These are phyloP conservation scores for Kitagawia praeruptora DNA, from an alignment of 129 eudicot genomes.

Conservation along the genomic window DNA sequence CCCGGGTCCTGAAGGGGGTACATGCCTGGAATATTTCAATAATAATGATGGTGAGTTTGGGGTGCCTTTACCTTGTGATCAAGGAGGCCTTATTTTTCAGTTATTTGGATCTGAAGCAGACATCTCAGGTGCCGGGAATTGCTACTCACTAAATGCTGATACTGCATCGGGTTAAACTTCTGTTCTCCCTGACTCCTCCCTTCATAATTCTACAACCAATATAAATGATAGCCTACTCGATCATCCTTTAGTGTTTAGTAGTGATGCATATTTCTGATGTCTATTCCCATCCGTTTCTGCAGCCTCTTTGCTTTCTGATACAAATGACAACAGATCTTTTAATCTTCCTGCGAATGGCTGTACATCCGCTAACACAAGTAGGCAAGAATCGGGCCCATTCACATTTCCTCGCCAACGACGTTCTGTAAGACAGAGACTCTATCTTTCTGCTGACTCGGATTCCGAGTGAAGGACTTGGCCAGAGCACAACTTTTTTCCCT, in stretches of 20 bases:
- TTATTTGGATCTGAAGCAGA: constrained; percentile 8
- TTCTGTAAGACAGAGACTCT: constrained; percentile 37
- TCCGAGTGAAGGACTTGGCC: constrained; percentile 29
- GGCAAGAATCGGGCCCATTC: constrained; percentile 50
- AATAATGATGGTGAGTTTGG: constrained; percentile 7
- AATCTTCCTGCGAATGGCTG: constrained; percentile 30
- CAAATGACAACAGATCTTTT: constrained; percentile 15
- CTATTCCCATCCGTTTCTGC: constrained; percentile 21
- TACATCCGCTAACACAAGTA: constrained; percentile 33
- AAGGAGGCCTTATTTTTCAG: constrained; percentile 10
- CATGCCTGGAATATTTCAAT: constrained; percentile 19
- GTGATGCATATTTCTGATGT: constrained; percentile 21
- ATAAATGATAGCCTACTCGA: constrained; percentile 13
- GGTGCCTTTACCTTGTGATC: constrained; percentile 13
- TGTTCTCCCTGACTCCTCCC: constrained; percentile 1
- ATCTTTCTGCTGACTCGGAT: constrained; percentile 40
- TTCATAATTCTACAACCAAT: background rate
- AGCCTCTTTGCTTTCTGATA: constrained; percentile 67
- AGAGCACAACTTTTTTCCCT: background rate
- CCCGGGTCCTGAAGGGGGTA: constrained; percentile 27
- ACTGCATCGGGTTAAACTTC: constrained; percentile 8
- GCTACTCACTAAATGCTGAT: background rate
- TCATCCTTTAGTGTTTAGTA: constrained; percentile 24
- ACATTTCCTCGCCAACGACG: constrained; percentile 39
- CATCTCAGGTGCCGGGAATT: constrained; percentile 8